Percentiles rank a stretch among this genome's conserved stretches.
Conservation (phyloP, 257 asterid species). For the Echium plantagineum region DNA sequence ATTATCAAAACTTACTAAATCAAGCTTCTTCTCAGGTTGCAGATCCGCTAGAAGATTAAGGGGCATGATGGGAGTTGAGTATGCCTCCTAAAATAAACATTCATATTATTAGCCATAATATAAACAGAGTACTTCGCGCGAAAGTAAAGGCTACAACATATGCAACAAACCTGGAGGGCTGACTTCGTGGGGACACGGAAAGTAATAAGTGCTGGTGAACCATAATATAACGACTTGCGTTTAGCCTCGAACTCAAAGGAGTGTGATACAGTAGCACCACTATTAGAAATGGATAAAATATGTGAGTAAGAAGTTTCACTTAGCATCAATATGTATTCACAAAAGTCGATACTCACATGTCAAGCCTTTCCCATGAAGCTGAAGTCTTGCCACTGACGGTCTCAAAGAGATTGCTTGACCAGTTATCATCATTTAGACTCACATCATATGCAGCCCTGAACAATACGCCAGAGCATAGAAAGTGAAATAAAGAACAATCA, state of each 20-base stretch:
- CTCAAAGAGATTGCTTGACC: slow-evolving; percentile 56
- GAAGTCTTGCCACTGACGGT: slow-evolving; percentile 72
- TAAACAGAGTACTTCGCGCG: slow-evolving; percentile 1
- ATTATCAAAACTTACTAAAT: slow-evolving; percentile 48
- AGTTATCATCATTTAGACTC: slow-evolving; percentile 63
- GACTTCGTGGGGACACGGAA: slow-evolving; percentile 83
- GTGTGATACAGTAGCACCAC: slow-evolving; percentile 66
- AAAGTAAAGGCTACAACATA: slow-evolving; percentile 2
- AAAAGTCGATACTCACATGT: slow-evolving; percentile 47
- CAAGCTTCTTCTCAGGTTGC: slow-evolving; percentile 75
- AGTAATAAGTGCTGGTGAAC: slow-evolving; percentile 71
- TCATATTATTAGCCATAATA: slow-evolving; percentile 8
- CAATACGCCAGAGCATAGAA: slow-evolving; percentile 4
- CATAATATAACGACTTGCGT: slow-evolving; percentile 43
- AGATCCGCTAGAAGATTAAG: slow-evolving; percentile 79
- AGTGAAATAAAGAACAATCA: slow-evolving; percentile 2
- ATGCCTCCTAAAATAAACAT: slow-evolving; percentile 53
- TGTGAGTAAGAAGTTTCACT: background rate
- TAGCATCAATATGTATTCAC: background rate
- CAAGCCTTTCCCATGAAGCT: slow-evolving; percentile 89
- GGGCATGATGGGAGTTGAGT: slow-evolving; percentile 78
- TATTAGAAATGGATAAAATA: slow-evolving; percentile 16
- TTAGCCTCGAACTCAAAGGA: slow-evolving; percentile 87
- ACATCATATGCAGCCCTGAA: slow-evolving; percentile 90
- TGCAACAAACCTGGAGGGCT: slow-evolving; percentile 55